phyloP scores from a whole-genome alignment of 164 flowering plant species.

The Vitis vinifera region ASM3070453v1 NC_081809.1:20043501-20044000 shows the following conservation, averaged over 20 bases:
- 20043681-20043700: slow-evolving; percentile 10
- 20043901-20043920: too few relatives aligned
- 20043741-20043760: slow-evolving; percentile 4
- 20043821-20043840: too few relatives aligned
- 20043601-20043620: not conserved
- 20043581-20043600: slow-evolving; percentile 9
- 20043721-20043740: slow-evolving; percentile 1
- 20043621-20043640: slow-evolving; percentile 7
- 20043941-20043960: too few relatives aligned
- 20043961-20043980: too few relatives aligned
- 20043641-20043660: not conserved
- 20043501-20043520: slow-evolving; percentile 10
- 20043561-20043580: slow-evolving; percentile 4
- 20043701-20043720: slow-evolving; percentile 7
- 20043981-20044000: too few relatives aligned
- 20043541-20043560: slow-evolving; percentile 3
- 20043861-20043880: too few relatives aligned
- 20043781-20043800: too few relatives aligned
- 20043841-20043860: too few relatives aligned
- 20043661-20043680: not conserved
- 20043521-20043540: not conserved
- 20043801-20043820: too few relatives aligned
- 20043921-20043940: too few relatives aligned
- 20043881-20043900: too few relatives aligned
- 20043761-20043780: not conserved